Conservation (phyloP, 2,329 filamentous ascomycete genomes). For the Beauveria varroae region DNA sequence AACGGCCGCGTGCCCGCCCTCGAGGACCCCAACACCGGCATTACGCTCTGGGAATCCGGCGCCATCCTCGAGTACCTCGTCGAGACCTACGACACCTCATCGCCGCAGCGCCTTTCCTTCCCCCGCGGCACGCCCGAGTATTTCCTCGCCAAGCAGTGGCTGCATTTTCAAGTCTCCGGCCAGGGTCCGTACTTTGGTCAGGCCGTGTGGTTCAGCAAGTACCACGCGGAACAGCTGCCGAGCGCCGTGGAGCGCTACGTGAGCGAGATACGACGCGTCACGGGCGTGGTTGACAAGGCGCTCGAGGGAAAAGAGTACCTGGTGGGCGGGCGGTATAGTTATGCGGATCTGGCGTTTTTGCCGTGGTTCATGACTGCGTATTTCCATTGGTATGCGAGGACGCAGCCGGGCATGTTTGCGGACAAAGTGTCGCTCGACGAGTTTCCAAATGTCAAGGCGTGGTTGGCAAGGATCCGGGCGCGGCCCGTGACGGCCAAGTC, state of each 20-base stretch:
- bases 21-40: slow-evolving; percentile 12
- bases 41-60: slow-evolving; percentile 14
- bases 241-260: slow-evolving; percentile 25
- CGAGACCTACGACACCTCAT: slow-evolving; percentile 12
- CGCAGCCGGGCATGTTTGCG: background rate
- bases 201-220: slow-evolving; percentile 24
- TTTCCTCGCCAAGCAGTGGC: slow-evolving; percentile 26
- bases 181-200: slow-evolving; percentile 33
- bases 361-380: slow-evolving; percentile 3
- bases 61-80: slow-evolving; percentile 14
- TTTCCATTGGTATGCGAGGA: background rate
- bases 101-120: slow-evolving; percentile 15
- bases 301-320: background rate
- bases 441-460: slow-evolving; percentile 1
- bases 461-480: background rate
- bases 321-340: slow-evolving; percentile 2
- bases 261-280: slow-evolving; percentile 21
- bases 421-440: background rate
- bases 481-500: slow-evolving; percentile 3
- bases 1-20: slow-evolving; percentile 11
- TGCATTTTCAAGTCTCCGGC: slow-evolving; percentile 31
- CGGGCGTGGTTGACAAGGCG: background rate
- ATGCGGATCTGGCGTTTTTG: background rate
- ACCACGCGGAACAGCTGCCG: slow-evolving; percentile 21
- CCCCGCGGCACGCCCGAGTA: slow-evolving; percentile 19